These are phyloP conservation scores for Mucor irregularis DNA, from an alignment of 371 early-diverging fungal species.

Conservation along the genomic window DNA sequence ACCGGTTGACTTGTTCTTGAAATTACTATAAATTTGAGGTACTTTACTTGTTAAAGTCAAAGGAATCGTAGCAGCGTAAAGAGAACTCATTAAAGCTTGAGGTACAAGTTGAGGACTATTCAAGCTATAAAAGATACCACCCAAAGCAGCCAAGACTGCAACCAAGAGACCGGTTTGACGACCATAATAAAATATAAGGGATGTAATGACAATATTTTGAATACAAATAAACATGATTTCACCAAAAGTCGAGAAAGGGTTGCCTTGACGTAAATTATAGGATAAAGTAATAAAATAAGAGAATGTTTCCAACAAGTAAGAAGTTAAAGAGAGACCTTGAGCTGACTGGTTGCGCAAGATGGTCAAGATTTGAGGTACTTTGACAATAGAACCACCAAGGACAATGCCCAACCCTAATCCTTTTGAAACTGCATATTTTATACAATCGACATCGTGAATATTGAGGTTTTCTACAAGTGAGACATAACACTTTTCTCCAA, in stretches of 20 bases:
- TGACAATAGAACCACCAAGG: conserved; percentile 82
- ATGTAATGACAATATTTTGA: conserved; percentile 78
- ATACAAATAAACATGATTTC: conserved; percentile 78
- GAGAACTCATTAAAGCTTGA: conserved; percentile 48
- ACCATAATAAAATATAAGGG: conserved; percentile 69
- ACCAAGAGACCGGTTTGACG: conserved; percentile 37
- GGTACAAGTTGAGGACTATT: conserved; percentile 32
- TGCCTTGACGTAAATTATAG: conserved; percentile 78
- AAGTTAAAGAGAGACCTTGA: conserved; percentile 75
- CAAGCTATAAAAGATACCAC: conserved; percentile 46
- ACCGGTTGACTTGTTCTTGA: conserved; percentile 78
- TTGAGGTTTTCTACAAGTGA: conserved; percentile 66
- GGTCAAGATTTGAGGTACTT: conserved; percentile 93
- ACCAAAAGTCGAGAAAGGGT: conserved; percentile 91
- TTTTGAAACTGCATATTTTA: conserved; percentile 82
- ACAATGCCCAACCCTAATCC: conserved; percentile 90
- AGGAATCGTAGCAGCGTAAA: conserved; percentile 84
- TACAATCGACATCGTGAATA: conserved; percentile 65
- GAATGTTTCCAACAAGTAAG: conserved; percentile 81
- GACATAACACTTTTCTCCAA: conserved; percentile 69
- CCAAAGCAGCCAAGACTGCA: conserved; percentile 28
- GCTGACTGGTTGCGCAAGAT: conserved; percentile 71
- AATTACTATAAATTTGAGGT: conserved; percentile 88
- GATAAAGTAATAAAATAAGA: conserved; percentile 76
- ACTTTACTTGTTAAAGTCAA: conserved; percentile 77